Evolutionary conservation across 768 basidiomycete species (phyloP), one percentile per base, ranked within the genome.

Genomic region (Dioszegia hungarica): DNA sequence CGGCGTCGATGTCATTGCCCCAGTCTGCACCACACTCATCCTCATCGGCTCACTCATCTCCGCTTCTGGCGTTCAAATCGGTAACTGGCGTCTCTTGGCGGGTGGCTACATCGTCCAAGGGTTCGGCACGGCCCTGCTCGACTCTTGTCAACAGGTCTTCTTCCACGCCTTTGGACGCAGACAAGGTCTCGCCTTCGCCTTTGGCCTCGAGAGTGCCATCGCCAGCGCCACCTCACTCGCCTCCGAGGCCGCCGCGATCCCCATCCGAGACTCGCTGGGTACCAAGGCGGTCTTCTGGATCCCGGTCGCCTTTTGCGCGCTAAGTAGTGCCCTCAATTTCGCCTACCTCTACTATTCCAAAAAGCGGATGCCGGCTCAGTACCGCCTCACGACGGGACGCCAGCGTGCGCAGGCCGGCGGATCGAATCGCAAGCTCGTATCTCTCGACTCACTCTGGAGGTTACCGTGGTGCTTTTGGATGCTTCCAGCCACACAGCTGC

Each of bases 111-210:
- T 56, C 33, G 11, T 56, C 9, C 54, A 47, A 37, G 54, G 43
- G 24, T 56, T 56, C 40, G 54, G 54, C 25, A 56, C 54, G 3
- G 54, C 54, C 12, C 44, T 56, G 3, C 54, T 56, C 28, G 54
- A 56, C 27, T 56, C 54, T 10, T 56, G 54, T 22, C 54, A 56
- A 25, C 54, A 56, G 25, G 54, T 56, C 20, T 46, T 46, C 44
- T 56, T 56, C 24, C 54, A 56, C 25, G 54, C 54, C 11, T 47
- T 46, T 27, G 54, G 54, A 8, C n/a, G 39, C 5, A 10, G 54
- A 37, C 15, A 24, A 25, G 54, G 54, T 34, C 33, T 56, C 5
- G 54, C 54, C 3, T 56, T 56, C 24, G 54, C 54, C 19, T 56
- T 56, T 43, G 45, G 40, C 19, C 45, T 56, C 9, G 54, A 56